phyloP scores from a whole-genome alignment of 306 rosid species.

The Carpinus viminea region DNA sequence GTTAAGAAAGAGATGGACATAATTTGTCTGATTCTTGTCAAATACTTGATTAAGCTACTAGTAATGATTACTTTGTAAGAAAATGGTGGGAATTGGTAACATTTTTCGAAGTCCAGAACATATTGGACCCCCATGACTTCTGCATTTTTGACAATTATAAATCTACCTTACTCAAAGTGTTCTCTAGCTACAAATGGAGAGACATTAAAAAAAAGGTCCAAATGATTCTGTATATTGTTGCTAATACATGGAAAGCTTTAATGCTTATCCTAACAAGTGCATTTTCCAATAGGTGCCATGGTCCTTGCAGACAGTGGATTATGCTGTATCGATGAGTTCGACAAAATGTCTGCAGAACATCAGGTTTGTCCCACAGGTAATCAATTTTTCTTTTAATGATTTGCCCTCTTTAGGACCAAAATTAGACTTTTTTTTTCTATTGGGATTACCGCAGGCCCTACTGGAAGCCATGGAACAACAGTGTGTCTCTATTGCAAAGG shows the following conservation, averaged over 20 bases:
- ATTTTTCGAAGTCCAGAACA: background rate
- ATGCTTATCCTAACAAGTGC: slow-evolving; percentile 20
- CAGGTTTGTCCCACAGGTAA: slow-evolving; percentile 65
- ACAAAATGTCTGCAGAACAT: slow-evolving; percentile 92
- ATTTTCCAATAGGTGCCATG: slow-evolving; percentile 74
- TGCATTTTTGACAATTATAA: background rate
- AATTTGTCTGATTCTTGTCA: slow-evolving; percentile 19
- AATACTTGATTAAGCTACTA: slow-evolving; percentile 23
- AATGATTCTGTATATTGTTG: too few relatives aligned
- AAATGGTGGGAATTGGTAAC: background rate
- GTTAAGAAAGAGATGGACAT: slow-evolving; percentile 10
- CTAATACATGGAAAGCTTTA: background rate
- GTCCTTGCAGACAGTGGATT: slow-evolving; percentile 93
- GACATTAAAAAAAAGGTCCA: background rate
- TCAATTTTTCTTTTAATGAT: slow-evolving; percentile 20
- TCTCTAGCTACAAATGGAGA: slow-evolving; percentile 9
- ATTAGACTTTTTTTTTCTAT: slow-evolving; percentile 22
- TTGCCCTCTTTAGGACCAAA: slow-evolving; percentile 24
- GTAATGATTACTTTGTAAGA: background rate
- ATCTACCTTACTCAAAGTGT: background rate
- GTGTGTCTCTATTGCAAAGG: slow-evolving; percentile 96
- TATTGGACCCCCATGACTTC: background rate
- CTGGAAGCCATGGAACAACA: slow-evolving; percentile 99
- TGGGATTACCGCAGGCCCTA: slow-evolving; percentile 57
- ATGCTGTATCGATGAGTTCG: slow-evolving; percentile 95